These are phyloP conservation scores for Pseudogymnoascus sp. DNA, from an alignment of 2,329 filamentous ascomycete genomes.

Conservation along the genomic window DNA sequence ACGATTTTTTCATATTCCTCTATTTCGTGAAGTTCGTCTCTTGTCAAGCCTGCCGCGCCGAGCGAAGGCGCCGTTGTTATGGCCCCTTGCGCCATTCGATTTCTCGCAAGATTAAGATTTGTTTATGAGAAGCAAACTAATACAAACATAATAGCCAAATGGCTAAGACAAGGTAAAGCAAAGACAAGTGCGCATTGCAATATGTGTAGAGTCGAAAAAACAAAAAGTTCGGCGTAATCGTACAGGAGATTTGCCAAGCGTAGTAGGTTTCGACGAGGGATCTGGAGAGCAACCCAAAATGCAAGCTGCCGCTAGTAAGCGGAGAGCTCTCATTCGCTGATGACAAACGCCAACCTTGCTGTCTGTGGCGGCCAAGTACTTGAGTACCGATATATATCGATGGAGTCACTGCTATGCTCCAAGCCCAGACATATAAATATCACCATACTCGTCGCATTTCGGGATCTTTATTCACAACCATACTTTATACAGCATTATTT, in stretches of 20 bases:
- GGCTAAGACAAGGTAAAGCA: conserved; percentile 5
- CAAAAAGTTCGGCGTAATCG: background rate
- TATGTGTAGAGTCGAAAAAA: background rate
- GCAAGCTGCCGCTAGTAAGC: conserved; percentile 5
- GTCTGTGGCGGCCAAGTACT: background rate
- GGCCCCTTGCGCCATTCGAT: conserved; percentile 29
- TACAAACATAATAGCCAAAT: conserved; percentile 4
- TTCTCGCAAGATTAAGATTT: conserved; percentile 16
- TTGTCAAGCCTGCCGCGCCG: conserved; percentile 28
- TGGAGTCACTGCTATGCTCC: background rate
- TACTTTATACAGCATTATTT: background rate
- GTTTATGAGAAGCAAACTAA: conserved; percentile 6
- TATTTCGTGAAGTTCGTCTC: conserved; percentile 49
- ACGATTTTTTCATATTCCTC: conserved; percentile 73
- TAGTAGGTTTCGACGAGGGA: too few species aligned
- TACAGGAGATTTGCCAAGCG: background rate
- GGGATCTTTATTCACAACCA: background rate
- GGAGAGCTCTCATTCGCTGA: background rate
- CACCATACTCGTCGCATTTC: background rate
- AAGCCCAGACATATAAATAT: background rate
- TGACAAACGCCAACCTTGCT: background rate
- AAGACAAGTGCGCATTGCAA: background rate
- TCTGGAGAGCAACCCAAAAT: background rate
- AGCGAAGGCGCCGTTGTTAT: conserved; percentile 28
- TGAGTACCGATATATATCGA: background rate